phyloP scores from a whole-genome alignment of 805 yeast genomes.

The Candida palmyrensis region DNA sequence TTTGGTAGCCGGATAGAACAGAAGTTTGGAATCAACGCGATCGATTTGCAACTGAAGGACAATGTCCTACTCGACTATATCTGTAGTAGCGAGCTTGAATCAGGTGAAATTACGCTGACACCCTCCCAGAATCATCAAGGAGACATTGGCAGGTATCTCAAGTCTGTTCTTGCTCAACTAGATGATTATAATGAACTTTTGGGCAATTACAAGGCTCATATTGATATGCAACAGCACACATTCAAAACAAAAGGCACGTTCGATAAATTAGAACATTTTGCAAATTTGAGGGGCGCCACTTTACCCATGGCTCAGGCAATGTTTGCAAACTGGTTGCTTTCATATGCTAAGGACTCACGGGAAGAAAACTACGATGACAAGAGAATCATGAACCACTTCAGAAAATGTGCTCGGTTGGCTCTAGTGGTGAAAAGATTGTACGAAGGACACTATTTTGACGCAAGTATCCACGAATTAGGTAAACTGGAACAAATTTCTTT shows the following conservation, averaged over 20 bases:
- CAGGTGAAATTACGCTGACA: conserved; percentile 14
- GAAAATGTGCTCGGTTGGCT: conserved; percentile 16
- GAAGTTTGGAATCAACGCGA: conserved; percentile 6
- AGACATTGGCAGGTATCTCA: not conserved
- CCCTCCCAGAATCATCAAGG: not conserved
- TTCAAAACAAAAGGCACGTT: conserved; percentile 12
- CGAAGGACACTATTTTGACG: conserved; percentile 7
- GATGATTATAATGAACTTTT: conserved; percentile 4
- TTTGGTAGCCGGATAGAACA: conserved; percentile 14
- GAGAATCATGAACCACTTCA: conserved; percentile 15
- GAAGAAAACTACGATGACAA: conserved; percentile 15
- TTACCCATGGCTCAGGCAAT: conserved; percentile 20
- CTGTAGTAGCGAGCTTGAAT: conserved; percentile 12
- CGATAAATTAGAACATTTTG: conserved; percentile 12
- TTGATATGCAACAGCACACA: conserved; percentile 1
- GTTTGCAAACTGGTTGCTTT: conserved; percentile 20
- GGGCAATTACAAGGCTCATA: conserved; percentile 1
- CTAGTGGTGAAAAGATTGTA: conserved; percentile 11
- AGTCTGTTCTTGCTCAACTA: conserved; percentile 1
- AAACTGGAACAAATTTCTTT: conserved; percentile 4
- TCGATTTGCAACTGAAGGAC: not conserved
- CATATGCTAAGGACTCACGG: conserved; percentile 11
- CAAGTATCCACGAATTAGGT: not conserved
- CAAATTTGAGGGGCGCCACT: conserved; percentile 11
- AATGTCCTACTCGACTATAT: conserved; percentile 11